These are phyloP conservation scores for Xylaria sp. DNA, from an alignment of 2,329 filamentous ascomycete species.

Conservation along the genomic window DNA sequence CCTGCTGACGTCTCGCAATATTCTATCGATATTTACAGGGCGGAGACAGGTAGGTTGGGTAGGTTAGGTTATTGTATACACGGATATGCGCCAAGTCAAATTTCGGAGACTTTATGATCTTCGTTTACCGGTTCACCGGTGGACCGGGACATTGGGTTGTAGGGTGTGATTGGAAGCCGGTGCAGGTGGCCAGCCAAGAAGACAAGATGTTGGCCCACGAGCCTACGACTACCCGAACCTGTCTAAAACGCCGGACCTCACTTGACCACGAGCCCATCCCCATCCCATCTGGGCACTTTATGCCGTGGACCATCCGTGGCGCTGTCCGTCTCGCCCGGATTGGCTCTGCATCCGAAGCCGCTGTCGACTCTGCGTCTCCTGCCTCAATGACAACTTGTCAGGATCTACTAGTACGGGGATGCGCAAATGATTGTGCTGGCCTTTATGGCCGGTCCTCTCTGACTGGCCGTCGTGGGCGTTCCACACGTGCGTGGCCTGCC, in stretches of 20 bases:
- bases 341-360: constrained; percentile 22
- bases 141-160: constrained; percentile 10
- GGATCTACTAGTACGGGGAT: not conserved
- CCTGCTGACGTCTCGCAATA: not conserved
- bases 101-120: constrained; percentile 19
- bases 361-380: constrained; percentile 10
- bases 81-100: constrained; percentile 3
- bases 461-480: constrained; percentile 5
- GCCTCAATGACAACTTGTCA: not conserved
- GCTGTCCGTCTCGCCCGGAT: constrained; percentile 12
- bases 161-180: constrained; percentile 23
- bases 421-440: not conserved
- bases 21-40: not conserved
- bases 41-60: not conserved
- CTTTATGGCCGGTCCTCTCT: constrained; percentile 11
- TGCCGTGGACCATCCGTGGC: constrained; percentile 21
- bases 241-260: not conserved
- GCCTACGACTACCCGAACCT: constrained; percentile 10
- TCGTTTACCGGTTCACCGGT: constrained; percentile 3
- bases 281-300: not conserved
- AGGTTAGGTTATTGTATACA: not conserved
- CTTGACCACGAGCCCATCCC: too few relatives aligned
- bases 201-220: constrained; percentile 12
- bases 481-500: constrained; percentile 8
- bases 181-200: constrained; percentile 13